Conservation (phyloP, 2,329 filamentous ascomycete genomes). For the Hyphodiscus sp. region DNA sequence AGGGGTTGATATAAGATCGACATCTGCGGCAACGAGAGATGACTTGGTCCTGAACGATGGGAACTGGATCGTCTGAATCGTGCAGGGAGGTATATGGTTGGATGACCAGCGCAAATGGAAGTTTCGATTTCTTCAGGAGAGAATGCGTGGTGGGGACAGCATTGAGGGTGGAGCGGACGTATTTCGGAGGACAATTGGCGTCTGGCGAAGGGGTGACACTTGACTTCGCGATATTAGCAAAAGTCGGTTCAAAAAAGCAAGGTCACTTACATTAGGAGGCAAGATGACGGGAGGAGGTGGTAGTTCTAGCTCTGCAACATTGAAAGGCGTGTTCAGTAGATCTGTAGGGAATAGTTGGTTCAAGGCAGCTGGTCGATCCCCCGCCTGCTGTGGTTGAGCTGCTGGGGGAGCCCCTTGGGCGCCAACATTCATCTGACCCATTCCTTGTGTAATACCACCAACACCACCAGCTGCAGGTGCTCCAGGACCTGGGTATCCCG, state of each 20-base stretch:
- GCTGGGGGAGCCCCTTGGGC: conserved; percentile 22
- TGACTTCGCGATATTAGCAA: conserved; percentile 51
- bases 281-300: conserved; percentile 87
- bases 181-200: conserved; percentile 89
- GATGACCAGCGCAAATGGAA: conserved; percentile 92
- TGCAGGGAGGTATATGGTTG: conserved; percentile 92
- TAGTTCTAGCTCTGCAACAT: conserved; percentile 84
- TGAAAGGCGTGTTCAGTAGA: conserved; percentile 86
- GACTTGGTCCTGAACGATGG: conserved; percentile 91
- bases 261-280: conserved; percentile 76
- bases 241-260: neutral
- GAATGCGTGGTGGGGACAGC: conserved; percentile 88
- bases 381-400: conserved; percentile 42
- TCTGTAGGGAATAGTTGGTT: conserved; percentile 93
- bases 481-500: conserved; percentile 55
- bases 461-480: conserved; percentile 37
- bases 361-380: conserved; percentile 48
- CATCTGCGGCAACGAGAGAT: conserved; percentile 95
- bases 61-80: conserved; percentile 84
- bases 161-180: conserved; percentile 91
- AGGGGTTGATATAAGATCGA: conserved; percentile 96
- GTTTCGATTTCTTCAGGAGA: conserved; percentile 90
- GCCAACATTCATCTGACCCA: conserved; percentile 69
- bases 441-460: conserved; percentile 72
- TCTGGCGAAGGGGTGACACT: conserved; percentile 86